Evolutionary conservation across 2,329 filamentous ascomycete species (phyloP).

Genomic region (Neopestalotiopsis sp.): DNA sequence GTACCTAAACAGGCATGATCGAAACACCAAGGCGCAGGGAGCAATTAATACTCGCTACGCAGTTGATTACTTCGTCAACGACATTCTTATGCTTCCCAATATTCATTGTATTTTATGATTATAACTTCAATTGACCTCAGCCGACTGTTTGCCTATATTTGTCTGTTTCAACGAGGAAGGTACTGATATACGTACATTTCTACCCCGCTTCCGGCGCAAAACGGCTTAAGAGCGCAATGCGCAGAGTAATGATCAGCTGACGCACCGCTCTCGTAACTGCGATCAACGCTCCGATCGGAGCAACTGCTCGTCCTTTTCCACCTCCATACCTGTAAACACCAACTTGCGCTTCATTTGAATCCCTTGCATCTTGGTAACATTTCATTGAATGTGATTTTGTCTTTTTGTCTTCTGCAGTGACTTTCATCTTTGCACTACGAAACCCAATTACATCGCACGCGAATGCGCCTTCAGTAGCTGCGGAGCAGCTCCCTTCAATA

Average conservation of each 20-base stretch:
- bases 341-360: background rate
- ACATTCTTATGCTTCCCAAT: background rate
- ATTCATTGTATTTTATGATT: background rate
- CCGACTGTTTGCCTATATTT: background rate
- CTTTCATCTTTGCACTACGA: background rate
- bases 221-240: background rate
- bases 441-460: background rate
- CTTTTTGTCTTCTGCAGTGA: background rate
- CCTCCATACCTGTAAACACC: background rate
- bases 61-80: background rate
- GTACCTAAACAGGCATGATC: background rate
- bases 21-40: background rate
- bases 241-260: background rate
- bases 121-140: background rate
- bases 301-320: background rate
- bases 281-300: constrained; percentile 7
- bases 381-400: background rate
- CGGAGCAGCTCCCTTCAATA: background rate
- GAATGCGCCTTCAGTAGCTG: constrained; percentile 5
- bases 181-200: background rate
- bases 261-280: background rate
- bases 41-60: background rate
- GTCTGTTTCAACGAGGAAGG: background rate
- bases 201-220: background rate
- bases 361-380: background rate